Percentiles rank a stretch among this genome's conserved stretches.
These are phyloP conservation scores for Psidium friedrichsthalianum DNA, from an alignment of 345 rosid species.

Conservation along the genomic window DNA sequence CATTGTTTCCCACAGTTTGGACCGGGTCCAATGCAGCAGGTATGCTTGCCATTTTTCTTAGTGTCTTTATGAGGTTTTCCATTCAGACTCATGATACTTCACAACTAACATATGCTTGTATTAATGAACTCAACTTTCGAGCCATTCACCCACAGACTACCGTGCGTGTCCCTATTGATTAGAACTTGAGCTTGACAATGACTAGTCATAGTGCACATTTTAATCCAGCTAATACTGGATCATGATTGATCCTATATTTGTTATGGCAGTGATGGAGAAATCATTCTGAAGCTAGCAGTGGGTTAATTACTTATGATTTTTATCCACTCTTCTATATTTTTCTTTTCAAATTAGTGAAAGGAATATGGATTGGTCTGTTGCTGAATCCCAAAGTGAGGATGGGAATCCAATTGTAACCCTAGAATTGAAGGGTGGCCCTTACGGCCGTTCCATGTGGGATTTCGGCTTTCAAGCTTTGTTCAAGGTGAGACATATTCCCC, in stretches of 20 bases:
- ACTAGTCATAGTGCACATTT: background rate
- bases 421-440: slow-evolving; percentile 13
- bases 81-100: background rate
- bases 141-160: background rate
- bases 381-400: slow-evolving; percentile 45
- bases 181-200: background rate
- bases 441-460: slow-evolving; percentile 92
- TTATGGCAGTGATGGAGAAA: background rate
- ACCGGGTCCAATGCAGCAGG: slow-evolving; percentile 87
- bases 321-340: too few species aligned
- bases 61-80: background rate
- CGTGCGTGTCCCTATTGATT: background rate
- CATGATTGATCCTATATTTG: background rate
- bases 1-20: slow-evolving; percentile 99
- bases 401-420: slow-evolving; percentile 37
- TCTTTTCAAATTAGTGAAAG: too few species aligned
- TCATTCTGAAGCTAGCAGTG: background rate
- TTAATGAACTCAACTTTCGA: background rate
- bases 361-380: slow-evolving; percentile 84
- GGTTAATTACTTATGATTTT: background rate
- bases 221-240: background rate
- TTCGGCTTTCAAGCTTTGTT: slow-evolving; percentile 69
- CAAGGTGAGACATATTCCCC: slow-evolving; percentile 31
- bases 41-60: slow-evolving; percentile 6
- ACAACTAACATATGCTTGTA: background rate